Conservation (phyloP, 2,329 filamentous ascomycete genomes). For the Aspergillus ibericus region DNA sequence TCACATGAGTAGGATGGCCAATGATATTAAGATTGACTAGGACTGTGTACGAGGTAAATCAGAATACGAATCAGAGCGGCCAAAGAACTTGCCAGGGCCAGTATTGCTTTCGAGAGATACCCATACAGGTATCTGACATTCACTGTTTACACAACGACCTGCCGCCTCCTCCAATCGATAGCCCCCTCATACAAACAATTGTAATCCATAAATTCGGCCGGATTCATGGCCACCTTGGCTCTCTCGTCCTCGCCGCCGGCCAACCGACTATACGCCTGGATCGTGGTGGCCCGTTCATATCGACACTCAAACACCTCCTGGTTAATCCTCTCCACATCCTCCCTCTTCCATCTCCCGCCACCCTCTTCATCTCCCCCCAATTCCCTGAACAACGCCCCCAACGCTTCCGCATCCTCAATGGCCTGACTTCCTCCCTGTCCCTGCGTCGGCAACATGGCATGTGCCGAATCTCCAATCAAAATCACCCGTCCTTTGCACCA, state of each 20-base stretch:
- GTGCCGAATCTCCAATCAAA: slow-evolving; percentile 41
- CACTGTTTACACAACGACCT: not conserved
- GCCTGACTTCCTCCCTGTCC: slow-evolving; percentile 47
- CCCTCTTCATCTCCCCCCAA: not conserved
- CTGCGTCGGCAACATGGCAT: slow-evolving; percentile 44
- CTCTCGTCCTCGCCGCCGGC: not conserved
- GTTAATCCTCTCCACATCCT: not conserved
- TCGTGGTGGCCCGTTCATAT: not conserved
- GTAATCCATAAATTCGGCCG: slow-evolving; percentile 21
- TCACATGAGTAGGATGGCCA: no score
- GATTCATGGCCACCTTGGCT: slow-evolving; percentile 31
- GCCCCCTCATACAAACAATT: slow-evolving; percentile 19
- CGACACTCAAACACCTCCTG: slow-evolving; percentile 7
- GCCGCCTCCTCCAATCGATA: slow-evolving; percentile 8
- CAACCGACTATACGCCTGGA: slow-evolving; percentile 12
- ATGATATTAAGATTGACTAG: no score
- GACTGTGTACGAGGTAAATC: no score
- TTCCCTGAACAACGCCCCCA: slow-evolving; percentile 15
- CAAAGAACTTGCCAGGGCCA: no score
- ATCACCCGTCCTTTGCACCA: slow-evolving; percentile 22
- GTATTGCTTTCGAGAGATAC: no score
- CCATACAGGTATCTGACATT: no score
- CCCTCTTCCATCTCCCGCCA: not conserved
- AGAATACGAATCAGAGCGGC: no score
- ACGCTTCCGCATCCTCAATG: slow-evolving; percentile 42